Evolutionary conservation across 768 basidiomycete species (phyloP), one percentile per base, ranked within the genome.

Genomic region (Chalciporus pseudorubinellus): DNA sequence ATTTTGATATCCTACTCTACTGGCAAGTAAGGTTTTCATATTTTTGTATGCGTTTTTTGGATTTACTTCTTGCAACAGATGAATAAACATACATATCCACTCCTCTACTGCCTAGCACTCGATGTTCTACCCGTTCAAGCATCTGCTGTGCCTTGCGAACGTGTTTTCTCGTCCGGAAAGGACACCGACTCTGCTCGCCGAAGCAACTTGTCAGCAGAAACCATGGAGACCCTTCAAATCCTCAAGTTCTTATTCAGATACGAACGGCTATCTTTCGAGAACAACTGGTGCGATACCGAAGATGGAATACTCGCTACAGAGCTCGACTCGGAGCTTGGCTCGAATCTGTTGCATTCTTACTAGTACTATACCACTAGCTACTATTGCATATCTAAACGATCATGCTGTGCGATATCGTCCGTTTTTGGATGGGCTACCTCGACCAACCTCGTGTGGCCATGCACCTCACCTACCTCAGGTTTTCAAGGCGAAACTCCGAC

Each of bases 171-270:
- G 3, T 69, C 67, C 4, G 63, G 62, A 40, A 68, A 70, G 44
- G 65, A 66, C 48, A 70, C 68, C 1, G 52, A 49, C 31, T 60
- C 63, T 20, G 44, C 58, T 8, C 59, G 58, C 18, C 56, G 61
- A 12, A 65, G 49, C 38, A 48, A 52, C 10, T 49, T 67, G 13
- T 60, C 53, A 6, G 46, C 60, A 12, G 36, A 50, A 1, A 42
- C 65, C 5, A 50, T 70, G 28, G 40, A 42, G 19, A 42, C 21
- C 6, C 24, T 24, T 16, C 40, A 72, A 53, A 51, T 72, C 9
- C 56, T 67, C n/a, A 72, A 70, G 49, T 65, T 50, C 36, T 44
- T 59, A 19, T 68, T 56, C 45, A 49, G 18, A 62, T 56, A 11
- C 44, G 57, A 65, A 8, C 24, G 65, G 4, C 55, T 69, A 6